phyloP scores from a whole-genome alignment of 805 yeast genomes.

The Kurtzmaniella cleridarum region DNA sequence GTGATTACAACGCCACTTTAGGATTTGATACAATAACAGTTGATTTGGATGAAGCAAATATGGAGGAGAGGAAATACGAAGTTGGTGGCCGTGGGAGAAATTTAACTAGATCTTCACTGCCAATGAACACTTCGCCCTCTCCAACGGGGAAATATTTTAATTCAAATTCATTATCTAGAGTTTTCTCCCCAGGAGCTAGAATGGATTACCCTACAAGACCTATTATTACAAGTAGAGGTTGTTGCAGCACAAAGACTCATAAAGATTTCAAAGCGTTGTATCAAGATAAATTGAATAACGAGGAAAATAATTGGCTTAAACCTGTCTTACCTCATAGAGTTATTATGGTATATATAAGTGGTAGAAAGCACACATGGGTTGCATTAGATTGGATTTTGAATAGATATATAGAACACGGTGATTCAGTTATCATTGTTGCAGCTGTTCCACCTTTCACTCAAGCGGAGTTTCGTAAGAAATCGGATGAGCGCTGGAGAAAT shows the following conservation, averaged over 20 bases:
- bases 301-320: slow-evolving; percentile 9
- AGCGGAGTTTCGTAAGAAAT: slow-evolving; percentile 5
- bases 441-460: slow-evolving; percentile 30
- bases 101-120: slow-evolving; percentile 11
- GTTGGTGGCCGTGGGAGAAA: slow-evolving; percentile 7
- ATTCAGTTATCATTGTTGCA: slow-evolving; percentile 58
- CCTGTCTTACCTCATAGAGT: slow-evolving; percentile 49
- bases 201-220: slow-evolving; percentile 35
- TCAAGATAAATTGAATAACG: slow-evolving; percentile 25
- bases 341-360: slow-evolving; percentile 61
- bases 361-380: slow-evolving; percentile 77
- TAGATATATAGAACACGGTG: slow-evolving; percentile 56
- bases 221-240: slow-evolving; percentile 35
- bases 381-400: slow-evolving; percentile 66
- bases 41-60: slow-evolving; percentile 18
- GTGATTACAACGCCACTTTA: too few species aligned
- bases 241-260: slow-evolving; percentile 44
- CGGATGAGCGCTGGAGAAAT: slow-evolving; percentile 12
- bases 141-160: slow-evolving; percentile 14
- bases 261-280: slow-evolving; percentile 43
- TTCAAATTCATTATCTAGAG: slow-evolving; percentile 10
- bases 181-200: slow-evolving; percentile 6
- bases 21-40: too few species aligned
- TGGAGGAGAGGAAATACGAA: slow-evolving; percentile 8
- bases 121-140: slow-evolving; percentile 8